phyloP scores from a whole-genome alignment of 2,329 filamentous ascomycete species.

The Claviceps digitariae region DNA sequence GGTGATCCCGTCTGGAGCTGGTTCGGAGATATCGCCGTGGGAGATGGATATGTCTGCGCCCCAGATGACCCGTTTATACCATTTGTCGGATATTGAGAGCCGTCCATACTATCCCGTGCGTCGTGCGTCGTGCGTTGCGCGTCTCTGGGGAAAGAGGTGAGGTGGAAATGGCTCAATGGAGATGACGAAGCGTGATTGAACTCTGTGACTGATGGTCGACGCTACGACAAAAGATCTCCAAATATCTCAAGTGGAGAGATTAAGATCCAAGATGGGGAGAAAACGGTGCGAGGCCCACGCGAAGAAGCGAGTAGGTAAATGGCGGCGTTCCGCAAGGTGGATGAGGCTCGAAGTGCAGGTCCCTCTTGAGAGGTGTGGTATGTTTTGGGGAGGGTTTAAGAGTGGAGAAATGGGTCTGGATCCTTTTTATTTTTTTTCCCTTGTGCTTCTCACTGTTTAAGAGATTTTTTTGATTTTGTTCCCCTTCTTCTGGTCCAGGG shows the following conservation, averaged over 20 bases:
- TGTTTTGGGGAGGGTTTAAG: slow-evolving; percentile 31
- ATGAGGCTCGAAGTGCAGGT: slow-evolving; percentile 26
- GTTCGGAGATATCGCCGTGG: slow-evolving; percentile 37
- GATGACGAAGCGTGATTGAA: not conserved
- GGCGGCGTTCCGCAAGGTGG: slow-evolving; percentile 21
- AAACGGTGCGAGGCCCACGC: slow-evolving; percentile 12
- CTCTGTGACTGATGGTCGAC: not conserved
- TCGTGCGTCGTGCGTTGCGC: too few species aligned
- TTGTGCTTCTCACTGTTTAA: slow-evolving; percentile 2
- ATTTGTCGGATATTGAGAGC: slow-evolving; percentile 40
- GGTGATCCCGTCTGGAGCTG: slow-evolving; percentile 35
- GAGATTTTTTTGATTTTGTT: slow-evolving; percentile 20
- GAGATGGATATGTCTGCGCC: slow-evolving; percentile 36
- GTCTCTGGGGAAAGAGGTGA: slow-evolving; percentile 10
- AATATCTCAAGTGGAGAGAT: slow-evolving; percentile 9
- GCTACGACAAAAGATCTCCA: slow-evolving; percentile 3
- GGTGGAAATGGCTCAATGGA: not conserved
- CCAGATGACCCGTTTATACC: slow-evolving; percentile 40
- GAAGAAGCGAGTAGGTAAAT: slow-evolving; percentile 13
- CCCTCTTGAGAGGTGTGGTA: slow-evolving; percentile 24
- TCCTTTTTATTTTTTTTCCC: slow-evolving; percentile 26
- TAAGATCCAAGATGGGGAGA: slow-evolving; percentile 5
- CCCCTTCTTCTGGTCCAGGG: slow-evolving; percentile 17
- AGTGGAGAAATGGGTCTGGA: slow-evolving; percentile 32
- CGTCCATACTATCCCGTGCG: slow-evolving; percentile 37